Conservation (phyloP, 1,284 basidiomycete species). For the Psilocybe mexicana region DNA sequence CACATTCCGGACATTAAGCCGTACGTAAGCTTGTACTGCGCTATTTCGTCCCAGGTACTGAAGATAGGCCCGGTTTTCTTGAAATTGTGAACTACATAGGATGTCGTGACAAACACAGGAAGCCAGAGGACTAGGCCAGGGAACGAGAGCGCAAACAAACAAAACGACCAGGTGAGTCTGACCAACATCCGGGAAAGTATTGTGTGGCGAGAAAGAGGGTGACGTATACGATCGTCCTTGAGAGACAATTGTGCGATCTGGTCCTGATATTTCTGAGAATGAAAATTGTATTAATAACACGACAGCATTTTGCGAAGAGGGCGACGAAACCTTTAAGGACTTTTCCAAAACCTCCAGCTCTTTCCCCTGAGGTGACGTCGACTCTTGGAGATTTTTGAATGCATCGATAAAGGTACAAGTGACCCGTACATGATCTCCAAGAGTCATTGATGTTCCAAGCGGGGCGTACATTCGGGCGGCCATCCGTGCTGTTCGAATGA, state of each 20-base stretch:
- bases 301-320: neutral
- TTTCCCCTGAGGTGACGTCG: constrained; percentile 10
- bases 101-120: constrained; percentile 69
- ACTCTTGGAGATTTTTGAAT: constrained; percentile 55
- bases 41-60: constrained; percentile 85
- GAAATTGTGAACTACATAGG: constrained; percentile 66
- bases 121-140: constrained; percentile 84
- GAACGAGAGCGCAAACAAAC: constrained; percentile 70
- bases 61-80: constrained; percentile 77
- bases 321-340: constrained; percentile 62
- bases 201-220: constrained; percentile 53
- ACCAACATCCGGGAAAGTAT: constrained; percentile 66
- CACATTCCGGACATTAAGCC: constrained; percentile 70
- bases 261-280: constrained; percentile 60
- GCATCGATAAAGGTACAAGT: constrained; percentile 72
- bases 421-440: constrained; percentile 82
- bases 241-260: constrained; percentile 62
- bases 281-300: neutral
- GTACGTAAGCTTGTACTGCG: constrained; percentile 85
- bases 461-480: constrained; percentile 81
- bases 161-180: constrained; percentile 61
- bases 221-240: constrained; percentile 81
- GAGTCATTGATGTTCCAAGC: constrained; percentile 75
- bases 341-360: constrained; percentile 41
- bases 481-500: constrained; percentile 72